Conservation (phyloP, 768 basidiomycete genomes). For the Hericium alpestre region DNA sequence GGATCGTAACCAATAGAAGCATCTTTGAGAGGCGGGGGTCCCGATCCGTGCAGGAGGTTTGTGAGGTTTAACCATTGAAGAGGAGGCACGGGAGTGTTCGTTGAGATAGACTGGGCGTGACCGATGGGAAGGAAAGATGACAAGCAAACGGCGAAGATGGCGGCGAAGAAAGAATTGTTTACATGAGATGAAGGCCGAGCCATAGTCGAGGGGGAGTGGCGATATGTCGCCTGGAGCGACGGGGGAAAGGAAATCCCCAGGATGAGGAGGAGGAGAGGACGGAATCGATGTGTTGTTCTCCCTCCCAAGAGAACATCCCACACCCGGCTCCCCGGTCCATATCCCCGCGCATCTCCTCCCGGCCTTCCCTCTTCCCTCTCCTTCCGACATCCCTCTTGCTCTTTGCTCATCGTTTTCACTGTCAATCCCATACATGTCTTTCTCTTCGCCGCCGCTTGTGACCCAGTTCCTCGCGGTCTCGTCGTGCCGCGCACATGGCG, state of each 20-base stretch:
- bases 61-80: conserved; percentile 68
- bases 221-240: conserved; percentile 2
- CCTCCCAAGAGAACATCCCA: not conserved
- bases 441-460: too few relatives aligned
- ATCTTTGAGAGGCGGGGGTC: conserved; percentile 53
- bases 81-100: conserved; percentile 45
- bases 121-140: conserved; percentile 15
- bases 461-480: too few relatives aligned
- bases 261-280: too few relatives aligned
- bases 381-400: too few relatives aligned
- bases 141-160: conserved; percentile 11
- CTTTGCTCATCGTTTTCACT: too few relatives aligned
- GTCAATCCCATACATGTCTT: too few relatives aligned
- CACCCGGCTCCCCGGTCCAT: not conserved
- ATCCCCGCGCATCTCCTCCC: not conserved
- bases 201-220: conserved; percentile 6
- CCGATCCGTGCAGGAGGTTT: conserved; percentile 38
- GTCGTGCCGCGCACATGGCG: too few relatives aligned
- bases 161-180: conserved; percentile 19
- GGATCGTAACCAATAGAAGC: conserved; percentile 53
- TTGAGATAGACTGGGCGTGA: conserved; percentile 40
- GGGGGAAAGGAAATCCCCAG: not conserved
- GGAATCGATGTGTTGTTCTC: not conserved
- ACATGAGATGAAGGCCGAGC: conserved; percentile 3
- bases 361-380: too few relatives aligned